These are phyloP conservation scores for Trypanosoma grayi DNA, from an alignment of 208 protist species.

Conservation along the genomic window DNA sequence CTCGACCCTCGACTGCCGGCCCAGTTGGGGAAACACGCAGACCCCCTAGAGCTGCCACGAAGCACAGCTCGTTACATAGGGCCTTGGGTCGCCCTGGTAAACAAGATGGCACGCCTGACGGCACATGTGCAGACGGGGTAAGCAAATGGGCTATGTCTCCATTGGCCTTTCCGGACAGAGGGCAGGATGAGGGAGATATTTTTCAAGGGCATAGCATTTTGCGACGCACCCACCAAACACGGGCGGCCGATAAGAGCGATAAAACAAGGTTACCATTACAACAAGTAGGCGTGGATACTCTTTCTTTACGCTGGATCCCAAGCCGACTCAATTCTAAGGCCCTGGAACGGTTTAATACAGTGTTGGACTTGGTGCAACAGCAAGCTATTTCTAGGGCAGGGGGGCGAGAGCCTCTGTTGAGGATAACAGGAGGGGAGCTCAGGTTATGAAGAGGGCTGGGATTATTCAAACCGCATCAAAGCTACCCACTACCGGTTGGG, in stretches of 20 bases:
- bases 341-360: not conserved
- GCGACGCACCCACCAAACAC: not conserved
- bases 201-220: conserved; percentile 6
- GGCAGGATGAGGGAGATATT: not conserved
- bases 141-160: not conserved
- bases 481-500: not conserved
- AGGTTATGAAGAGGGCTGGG: not conserved
- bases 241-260: not conserved
- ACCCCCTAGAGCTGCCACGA: not conserved
- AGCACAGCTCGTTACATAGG: not conserved
- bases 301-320: not conserved
- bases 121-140: not conserved
- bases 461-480: not conserved
- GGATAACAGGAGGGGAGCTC: not conserved
- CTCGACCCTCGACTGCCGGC: not conserved
- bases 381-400: not conserved
- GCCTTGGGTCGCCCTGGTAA: not conserved
- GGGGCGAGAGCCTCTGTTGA: not conserved
- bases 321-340: not conserved
- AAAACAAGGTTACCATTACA: not conserved
- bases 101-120: not conserved
- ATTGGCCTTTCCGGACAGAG: not conserved
- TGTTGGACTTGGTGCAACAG: not conserved
- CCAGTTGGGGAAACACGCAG: not conserved
- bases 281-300: not conserved